Percentiles rank a stretch among this genome's conserved stretches.
Evolutionary conservation across 2,329 filamentous ascomycete genomes (phyloP).

Genomic region (Metarhizium rileyi): DNA sequence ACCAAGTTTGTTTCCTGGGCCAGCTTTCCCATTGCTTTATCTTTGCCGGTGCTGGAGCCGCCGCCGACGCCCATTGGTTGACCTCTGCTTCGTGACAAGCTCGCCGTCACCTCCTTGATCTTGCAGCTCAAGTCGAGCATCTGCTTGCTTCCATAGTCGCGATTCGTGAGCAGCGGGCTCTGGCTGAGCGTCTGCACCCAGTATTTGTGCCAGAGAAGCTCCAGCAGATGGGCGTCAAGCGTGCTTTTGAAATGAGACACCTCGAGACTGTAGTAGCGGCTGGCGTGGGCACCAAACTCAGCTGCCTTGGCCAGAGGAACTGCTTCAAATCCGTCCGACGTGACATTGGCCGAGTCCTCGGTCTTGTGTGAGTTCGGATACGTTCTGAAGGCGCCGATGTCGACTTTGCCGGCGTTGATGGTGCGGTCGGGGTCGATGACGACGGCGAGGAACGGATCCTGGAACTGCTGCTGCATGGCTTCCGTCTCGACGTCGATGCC

Average conservation of each 20-base stretch:
- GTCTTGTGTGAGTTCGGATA: conserved; percentile 67
- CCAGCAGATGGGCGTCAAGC: conserved; percentile 76
- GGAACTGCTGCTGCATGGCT: conserved; percentile 71
- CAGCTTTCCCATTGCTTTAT: conserved; percentile 48
- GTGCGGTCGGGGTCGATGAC: conserved; percentile 96
- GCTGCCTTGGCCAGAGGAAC: conserved; percentile 91
- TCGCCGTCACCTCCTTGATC: conserved; percentile 52
- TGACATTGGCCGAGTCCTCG: conserved; percentile 8
- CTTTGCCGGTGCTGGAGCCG: conserved; percentile 15
- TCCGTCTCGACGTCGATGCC: conserved; percentile 94
- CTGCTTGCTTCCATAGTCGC: conserved; percentile 87
- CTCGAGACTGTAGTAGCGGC: conserved; percentile 82
- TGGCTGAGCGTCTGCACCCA: conserved; percentile 95
- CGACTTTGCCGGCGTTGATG: conserved; percentile 87
- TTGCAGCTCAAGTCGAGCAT: conserved; percentile 82
- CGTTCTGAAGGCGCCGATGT: conserved; percentile 94
- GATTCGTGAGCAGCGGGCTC: conserved; percentile 81
- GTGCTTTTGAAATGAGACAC: conserved; percentile 92
- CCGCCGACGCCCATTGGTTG: conserved; percentile 15
- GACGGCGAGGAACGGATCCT: conserved; percentile 88
- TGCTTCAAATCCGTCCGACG: conserved; percentile 54
- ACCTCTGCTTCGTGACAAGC: conserved; percentile 17
- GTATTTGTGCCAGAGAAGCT: conserved; percentile 96
- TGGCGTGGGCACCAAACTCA: conserved; percentile 89
- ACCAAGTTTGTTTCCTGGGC: conserved; percentile 52